These are phyloP conservation scores for Fusarium concolor DNA, from an alignment of 2,329 filamentous ascomycete genomes.

Conservation along the genomic window DNA sequence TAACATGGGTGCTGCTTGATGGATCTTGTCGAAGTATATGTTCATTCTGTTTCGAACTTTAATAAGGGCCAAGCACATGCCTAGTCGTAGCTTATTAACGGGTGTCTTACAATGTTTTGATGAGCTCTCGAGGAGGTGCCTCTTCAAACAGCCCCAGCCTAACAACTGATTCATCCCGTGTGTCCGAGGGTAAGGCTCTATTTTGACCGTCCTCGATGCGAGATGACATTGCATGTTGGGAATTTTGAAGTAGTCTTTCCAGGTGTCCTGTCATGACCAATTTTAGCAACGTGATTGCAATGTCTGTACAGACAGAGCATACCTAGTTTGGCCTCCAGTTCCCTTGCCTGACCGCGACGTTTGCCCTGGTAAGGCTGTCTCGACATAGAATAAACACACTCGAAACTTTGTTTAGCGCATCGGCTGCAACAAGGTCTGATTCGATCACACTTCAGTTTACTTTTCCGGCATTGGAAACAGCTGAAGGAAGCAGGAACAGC, in stretches of 20 bases:
- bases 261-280: background rate
- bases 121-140: background rate
- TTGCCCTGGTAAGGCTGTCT: conserved; percentile 12
- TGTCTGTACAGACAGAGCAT: background rate
- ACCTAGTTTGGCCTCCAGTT: conserved; percentile 11
- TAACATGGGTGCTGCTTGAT: conserved; percentile 9
- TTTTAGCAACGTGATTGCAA: background rate
- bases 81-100: no score
- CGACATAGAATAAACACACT: conserved; percentile 13
- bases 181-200: background rate
- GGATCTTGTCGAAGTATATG: conserved; percentile 8
- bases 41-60: background rate
- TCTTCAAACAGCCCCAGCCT: background rate
- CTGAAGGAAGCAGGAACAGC: conserved; percentile 2
- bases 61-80: background rate
- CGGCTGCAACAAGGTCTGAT: conserved; percentile 9
- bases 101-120: conserved; percentile 8
- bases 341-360: conserved; percentile 4
- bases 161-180: background rate
- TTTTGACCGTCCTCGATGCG: background rate
- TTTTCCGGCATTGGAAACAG: conserved; percentile 17
- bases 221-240: background rate
- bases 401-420: conserved; percentile 16
- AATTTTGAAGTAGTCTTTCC: conserved; percentile 3
- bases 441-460: conserved; percentile 23